Conservation (phyloP, 2,329 filamentous ascomycete genomes). For the Aulographum hederae region DNA sequence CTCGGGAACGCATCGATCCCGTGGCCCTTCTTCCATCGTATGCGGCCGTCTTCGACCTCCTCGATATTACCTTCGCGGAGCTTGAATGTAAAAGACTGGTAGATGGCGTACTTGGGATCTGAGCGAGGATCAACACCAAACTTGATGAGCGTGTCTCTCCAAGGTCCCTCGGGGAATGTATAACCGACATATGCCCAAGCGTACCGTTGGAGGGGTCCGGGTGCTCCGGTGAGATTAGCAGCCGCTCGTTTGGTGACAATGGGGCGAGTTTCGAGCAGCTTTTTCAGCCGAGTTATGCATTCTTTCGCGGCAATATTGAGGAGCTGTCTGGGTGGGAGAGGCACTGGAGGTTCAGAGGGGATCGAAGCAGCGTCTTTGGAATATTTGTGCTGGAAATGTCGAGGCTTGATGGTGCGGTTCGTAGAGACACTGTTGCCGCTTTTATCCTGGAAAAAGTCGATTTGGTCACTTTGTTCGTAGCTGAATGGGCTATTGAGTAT, state of each 20-base stretch:
- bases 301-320: conserved; percentile 40
- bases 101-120: conserved; percentile 58
- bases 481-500: too few relatives aligned
- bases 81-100: conserved; percentile 82
- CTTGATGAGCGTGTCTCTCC: conserved; percentile 69
- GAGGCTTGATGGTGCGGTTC: not conserved
- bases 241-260: conserved; percentile 76
- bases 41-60: conserved; percentile 8
- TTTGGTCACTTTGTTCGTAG: not conserved
- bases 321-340: conserved; percentile 30
- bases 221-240: conserved; percentile 44
- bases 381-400: not conserved
- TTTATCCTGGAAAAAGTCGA: not conserved
- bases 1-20: conserved; percentile 5
- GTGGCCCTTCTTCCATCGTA: conserved; percentile 14
- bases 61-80: conserved; percentile 22
- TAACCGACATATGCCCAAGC: conserved; percentile 72
- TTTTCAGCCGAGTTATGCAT: conserved; percentile 44
- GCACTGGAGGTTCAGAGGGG: conserved; percentile 41
- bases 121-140: conserved; percentile 75
- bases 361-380: conserved; percentile 10
- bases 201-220: conserved; percentile 26
- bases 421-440: not conserved
- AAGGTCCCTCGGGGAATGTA: conserved; percentile 83
- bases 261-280: conserved; percentile 54